Evolutionary conservation across 23 red algal species (phyloP).

Genomic region (Gracilaria caudata): DNA sequence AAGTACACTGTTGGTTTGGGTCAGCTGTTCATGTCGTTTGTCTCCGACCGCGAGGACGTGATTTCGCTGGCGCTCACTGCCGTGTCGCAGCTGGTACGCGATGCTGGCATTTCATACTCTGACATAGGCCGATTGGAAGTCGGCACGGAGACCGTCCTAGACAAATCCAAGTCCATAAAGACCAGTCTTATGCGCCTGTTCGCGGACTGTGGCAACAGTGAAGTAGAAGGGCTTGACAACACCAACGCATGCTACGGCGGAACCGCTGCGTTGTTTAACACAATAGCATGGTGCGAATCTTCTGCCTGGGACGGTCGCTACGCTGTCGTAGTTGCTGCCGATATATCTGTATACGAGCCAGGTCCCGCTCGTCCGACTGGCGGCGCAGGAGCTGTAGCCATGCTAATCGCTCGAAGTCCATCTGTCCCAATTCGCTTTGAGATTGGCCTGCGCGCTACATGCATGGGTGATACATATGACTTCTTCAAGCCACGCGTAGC

Average conservation of each 20-base stretch:
- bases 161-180: conserved; percentile 95
- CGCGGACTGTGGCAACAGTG: conserved; percentile 55
- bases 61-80: conserved; percentile 84
- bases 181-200: conserved; percentile 93
- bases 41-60: conserved; percentile 93
- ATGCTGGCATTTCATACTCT: conserved; percentile 61
- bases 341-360: conserved; percentile 91
- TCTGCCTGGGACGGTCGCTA: conserved; percentile 88
- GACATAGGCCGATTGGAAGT: conserved; percentile 91
- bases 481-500: conserved; percentile 88
- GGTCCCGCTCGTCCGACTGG: conserved; percentile 91
- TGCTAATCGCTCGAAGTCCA: conserved; percentile 67
- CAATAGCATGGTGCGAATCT: conserved; percentile 84
- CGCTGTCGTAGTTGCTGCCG: conserved; percentile 88
- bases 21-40: conserved; percentile 94
- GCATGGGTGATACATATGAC: conserved; percentile 89
- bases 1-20: conserved; percentile 98
- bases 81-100: conserved; percentile 60
- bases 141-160: conserved; percentile 89
- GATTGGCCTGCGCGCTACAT: conserved; percentile 64
- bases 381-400: conserved; percentile 92
- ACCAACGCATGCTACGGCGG: conserved; percentile 96
- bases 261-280: conserved; percentile 93
- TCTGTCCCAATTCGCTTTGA: conserved; percentile 78
- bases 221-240: conserved; percentile 91